Evolutionary conservation across 192 early-diverging fungal genomes (phyloP).

Genomic region (Coemansia brasiliensis): DNA sequence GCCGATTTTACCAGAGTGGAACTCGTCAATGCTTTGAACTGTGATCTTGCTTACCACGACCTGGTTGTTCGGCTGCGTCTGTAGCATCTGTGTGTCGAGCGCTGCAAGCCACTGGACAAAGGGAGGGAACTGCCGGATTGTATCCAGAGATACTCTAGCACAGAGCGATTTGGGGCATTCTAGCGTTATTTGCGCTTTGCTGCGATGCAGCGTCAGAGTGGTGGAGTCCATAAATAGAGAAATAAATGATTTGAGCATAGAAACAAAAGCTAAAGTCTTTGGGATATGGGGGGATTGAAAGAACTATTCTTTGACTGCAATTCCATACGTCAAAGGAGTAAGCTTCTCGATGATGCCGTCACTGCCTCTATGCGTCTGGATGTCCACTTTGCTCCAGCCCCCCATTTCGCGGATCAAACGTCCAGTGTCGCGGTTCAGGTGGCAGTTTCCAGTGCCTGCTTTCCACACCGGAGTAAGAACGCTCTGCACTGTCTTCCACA

Average conservation of each 20-base stretch:
- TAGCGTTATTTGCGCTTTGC: constrained; percentile 4
- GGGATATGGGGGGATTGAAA: too few relatives aligned
- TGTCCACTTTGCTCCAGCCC: constrained; percentile 26
- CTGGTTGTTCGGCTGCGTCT: background rate
- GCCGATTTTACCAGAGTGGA: constrained; percentile 63
- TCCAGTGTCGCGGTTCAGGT: constrained; percentile 28
- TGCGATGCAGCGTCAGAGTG: constrained; percentile 3
- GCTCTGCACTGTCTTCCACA: constrained; percentile 23
- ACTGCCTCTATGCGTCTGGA: constrained; percentile 1
- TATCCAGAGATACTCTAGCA: background rate
- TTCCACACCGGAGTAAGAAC: constrained; percentile 13
- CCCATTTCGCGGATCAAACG: constrained; percentile 11
- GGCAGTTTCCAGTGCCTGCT: constrained; percentile 28
- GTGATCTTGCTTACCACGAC: constrained; percentile 56
- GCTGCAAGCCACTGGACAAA: constrained; percentile 28
- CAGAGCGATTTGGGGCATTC: constrained; percentile 14
- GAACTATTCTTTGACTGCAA: constrained; percentile 18
- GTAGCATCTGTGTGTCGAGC: constrained; percentile 10
- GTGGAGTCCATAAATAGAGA: background rate
- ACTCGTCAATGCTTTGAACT: constrained; percentile 75
- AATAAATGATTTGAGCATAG: background rate
- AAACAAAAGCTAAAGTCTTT: constrained; percentile 2
- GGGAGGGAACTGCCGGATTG: constrained; percentile 33
- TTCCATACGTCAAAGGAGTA: constrained; percentile 30
- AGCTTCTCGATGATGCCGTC: constrained; percentile 9